Evolutionary conservation across 2,329 filamentous ascomycete species (phyloP), one percentile per base, ranked within the genome.

Genomic region (Ophiosphaerella korrae): DNA sequence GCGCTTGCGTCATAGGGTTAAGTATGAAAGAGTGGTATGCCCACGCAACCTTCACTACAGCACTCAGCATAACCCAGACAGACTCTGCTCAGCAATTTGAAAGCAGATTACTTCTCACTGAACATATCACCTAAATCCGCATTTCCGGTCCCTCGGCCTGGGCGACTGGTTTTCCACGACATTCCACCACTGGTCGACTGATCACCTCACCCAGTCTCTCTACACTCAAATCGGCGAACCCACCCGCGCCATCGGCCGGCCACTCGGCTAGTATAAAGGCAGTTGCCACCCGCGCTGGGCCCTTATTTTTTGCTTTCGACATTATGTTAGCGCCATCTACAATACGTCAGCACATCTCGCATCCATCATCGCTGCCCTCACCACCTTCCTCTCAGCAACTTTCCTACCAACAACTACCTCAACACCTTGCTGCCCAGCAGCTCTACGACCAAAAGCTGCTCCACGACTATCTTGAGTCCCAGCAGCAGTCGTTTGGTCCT

Each of bases 301-400:
- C 62, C 57, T 62, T 68, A 61, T 51, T 64, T 66, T 64, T 60
- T 55, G 53, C 55, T 63, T 53, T 57, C 57, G 54, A 64, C 66
- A 73, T 53, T 58, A 74, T 74, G 71, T 60, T 72, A 64, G 70
- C 68, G 54, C 61, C 63, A 68, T 62, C 66, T 60, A 68, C 63
- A 64, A 64, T 58, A 73, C 70, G 68, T 71, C 70, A 72, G 62
- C 69, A 72, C 57, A 51, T 66, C 45, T 56, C 62, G 50, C 60
- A 60, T 38, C 60, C 63, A 39, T 57, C 63, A 36, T 57, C 62
- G 49, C 57, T 68, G 50, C 62, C 66, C 36, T 68, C 70, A 53
- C 66, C 68, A 57, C 60, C 67, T 39, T 61, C 61, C 29, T 60
- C 66, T 24, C 67, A 71, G 34, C 56, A 66, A 16, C 56, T 65